Evolutionary conservation across 2,329 filamentous ascomycete genomes (phyloP).

Genomic region (Ophiostoma tasmaniense): DNA sequence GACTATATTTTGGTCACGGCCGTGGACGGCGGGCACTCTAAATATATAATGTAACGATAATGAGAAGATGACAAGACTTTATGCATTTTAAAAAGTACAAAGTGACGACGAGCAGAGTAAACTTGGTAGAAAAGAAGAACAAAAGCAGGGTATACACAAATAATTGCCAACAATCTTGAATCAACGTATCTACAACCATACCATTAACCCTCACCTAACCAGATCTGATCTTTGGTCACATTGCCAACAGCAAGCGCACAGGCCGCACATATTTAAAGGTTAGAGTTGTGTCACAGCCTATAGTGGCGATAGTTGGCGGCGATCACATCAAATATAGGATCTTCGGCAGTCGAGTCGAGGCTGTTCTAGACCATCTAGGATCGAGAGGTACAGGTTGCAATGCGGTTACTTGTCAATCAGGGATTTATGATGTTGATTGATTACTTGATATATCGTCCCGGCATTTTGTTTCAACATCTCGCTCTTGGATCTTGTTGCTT

Average conservation of each 20-base stretch:
- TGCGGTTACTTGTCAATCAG: no score
- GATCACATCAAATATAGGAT: neutral
- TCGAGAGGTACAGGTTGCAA: no score
- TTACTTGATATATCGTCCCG: no score
- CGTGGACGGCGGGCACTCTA: neutral
- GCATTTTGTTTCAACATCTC: no score
- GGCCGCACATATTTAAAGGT: neutral
- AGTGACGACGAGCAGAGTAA: neutral
- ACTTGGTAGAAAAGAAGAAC: neutral
- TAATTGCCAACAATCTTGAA: no score
- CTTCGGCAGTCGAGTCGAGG: neutral
- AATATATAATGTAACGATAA: neutral
- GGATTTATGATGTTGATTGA: no score
- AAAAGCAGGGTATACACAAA: neutral
- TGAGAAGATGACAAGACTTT: neutral
- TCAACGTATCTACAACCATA: no score
- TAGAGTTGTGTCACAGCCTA: neutral
- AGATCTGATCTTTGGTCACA: neutral
- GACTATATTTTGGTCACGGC: neutral
- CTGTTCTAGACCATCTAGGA: no score
- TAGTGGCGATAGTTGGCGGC: neutral
- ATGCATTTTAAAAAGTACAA: no score
- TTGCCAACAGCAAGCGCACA: neutral
- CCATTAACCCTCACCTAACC: no score
- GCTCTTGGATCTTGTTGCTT: neutral